A percentile compares a stretch with the other conserved stretches of the same genome.
Conservation (phyloP, 352 stramenopile genomes). For the Phytopythium kandeliae region DNA sequence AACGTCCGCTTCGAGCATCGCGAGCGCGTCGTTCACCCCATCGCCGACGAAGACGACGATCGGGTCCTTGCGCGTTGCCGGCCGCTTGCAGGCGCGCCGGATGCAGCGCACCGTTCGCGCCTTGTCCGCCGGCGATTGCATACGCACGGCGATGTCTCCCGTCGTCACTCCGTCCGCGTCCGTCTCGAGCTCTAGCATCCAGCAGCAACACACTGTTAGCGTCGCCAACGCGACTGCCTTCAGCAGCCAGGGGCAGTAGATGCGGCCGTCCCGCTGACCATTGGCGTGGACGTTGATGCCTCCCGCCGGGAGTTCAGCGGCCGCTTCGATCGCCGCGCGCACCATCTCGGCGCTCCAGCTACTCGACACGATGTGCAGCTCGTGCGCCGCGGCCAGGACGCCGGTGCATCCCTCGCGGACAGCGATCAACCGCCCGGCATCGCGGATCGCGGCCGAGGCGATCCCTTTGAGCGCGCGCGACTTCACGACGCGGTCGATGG, state of each 20-base stretch:
- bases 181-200: conserved; percentile 36
- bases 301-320: background rate
- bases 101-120: conserved; percentile 20
- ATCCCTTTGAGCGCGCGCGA: conserved; percentile 32
- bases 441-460: conserved; percentile 7
- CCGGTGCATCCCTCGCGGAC: conserved; percentile 28
- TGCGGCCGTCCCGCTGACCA: too few relatives aligned
- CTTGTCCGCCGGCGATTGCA: conserved; percentile 63
- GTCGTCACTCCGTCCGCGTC: conserved; percentile 34
- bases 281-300: conserved; percentile 28
- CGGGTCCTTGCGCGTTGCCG: background rate
- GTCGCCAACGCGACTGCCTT: too few relatives aligned
- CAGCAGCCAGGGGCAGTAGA: too few relatives aligned
- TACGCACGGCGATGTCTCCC: conserved; percentile 37
- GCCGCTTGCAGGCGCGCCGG: background rate
- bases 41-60: conserved; percentile 59
- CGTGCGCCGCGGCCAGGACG: conserved; percentile 14
- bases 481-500: conserved; percentile 35
- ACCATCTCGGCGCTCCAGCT: conserved; percentile 66
- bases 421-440: conserved; percentile 8
- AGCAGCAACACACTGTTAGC: background rate
- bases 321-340: conserved; percentile 14
- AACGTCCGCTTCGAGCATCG: conserved; percentile 56
- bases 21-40: conserved; percentile 59
- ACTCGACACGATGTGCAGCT: conserved; percentile 42